Percentiles rank a stretch among this genome's conserved stretches.
phyloP scores from a whole-genome alignment of 1,284 basidiomycete genomes.

The Tilletia setariae region DNA sequence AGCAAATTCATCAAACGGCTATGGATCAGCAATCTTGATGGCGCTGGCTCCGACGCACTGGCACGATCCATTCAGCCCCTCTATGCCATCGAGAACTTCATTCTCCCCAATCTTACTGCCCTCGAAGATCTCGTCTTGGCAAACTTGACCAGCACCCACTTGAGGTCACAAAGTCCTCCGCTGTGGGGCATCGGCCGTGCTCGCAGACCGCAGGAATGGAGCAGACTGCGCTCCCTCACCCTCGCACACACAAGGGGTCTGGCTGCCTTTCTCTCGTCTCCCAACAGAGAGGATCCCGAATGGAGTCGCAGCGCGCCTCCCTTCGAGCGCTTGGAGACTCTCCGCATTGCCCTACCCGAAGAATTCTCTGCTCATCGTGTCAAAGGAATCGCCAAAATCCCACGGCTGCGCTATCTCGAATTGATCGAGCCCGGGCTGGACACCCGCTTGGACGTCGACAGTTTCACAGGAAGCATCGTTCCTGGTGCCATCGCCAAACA shows the following conservation, averaged over 20 bases:
- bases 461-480: neutral
- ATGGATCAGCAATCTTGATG: neutral
- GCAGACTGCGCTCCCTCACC: neutral
- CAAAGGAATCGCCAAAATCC: neutral
- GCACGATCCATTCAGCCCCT: neutral
- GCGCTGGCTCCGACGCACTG: neutral
- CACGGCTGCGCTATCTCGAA: neutral
- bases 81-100: neutral
- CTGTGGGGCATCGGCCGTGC: constrained; percentile 1
- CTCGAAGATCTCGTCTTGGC: neutral
- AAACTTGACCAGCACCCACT: neutral
- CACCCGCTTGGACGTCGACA: neutral
- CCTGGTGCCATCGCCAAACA: neutral
- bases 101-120: neutral
- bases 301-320: neutral
- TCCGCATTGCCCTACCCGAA: constrained; percentile 5
- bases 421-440: neutral
- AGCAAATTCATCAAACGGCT: neutral
- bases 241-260: neutral
- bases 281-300: neutral
- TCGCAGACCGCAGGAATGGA: neutral
- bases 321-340: neutral
- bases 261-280: neutral
- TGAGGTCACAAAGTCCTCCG: neutral
- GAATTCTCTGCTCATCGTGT: neutral